These are phyloP conservation scores for Microdochium trichocladiopsis DNA, from an alignment of 2,329 filamentous ascomycete genomes.

Conservation along the genomic window DNA sequence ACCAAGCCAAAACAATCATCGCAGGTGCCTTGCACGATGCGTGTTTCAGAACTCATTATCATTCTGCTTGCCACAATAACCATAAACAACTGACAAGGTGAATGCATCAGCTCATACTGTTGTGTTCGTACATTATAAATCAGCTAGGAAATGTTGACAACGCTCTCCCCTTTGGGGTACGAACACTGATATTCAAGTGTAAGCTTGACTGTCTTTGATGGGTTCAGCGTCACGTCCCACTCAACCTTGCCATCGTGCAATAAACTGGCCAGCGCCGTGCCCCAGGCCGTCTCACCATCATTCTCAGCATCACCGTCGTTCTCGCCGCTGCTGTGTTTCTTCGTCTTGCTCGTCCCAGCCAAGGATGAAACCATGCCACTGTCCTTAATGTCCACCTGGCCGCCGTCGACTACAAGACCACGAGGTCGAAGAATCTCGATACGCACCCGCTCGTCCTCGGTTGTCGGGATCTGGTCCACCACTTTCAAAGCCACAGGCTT, in stretches of 20 bases:
- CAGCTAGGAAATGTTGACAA: conserved; percentile 14
- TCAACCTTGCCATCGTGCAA: conserved; percentile 50
- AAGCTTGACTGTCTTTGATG: conserved; percentile 49
- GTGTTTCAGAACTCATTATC: no score
- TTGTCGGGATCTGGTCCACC: conserved; percentile 55
- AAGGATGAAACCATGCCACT: conserved; percentile 7
- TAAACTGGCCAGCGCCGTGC: conserved; percentile 42
- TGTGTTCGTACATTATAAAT: no score
- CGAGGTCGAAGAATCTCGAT: conserved; percentile 42
- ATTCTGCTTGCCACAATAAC: no score
- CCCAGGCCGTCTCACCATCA: conserved; percentile 37
- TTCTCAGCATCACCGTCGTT: no score
- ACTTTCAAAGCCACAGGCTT: conserved; percentile 40
- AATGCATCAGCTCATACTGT: no score
- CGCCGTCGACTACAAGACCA: conserved; percentile 33
- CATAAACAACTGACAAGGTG: no score
- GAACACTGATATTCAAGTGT: conserved; percentile 55
- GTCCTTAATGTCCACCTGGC: conserved; percentile 26
- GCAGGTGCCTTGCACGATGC: no score
- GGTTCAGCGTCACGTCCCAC: conserved; percentile 52
- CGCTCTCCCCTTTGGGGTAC: conserved; percentile 42
- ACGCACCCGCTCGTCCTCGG: conserved; percentile 49
- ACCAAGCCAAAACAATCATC: no score
- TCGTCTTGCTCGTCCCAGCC: neutral
- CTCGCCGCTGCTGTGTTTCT: neutral